Base-by-base conservation (phyloP, 129 eudicot genomes). In the Centrapalus pauciflorus region DNA sequence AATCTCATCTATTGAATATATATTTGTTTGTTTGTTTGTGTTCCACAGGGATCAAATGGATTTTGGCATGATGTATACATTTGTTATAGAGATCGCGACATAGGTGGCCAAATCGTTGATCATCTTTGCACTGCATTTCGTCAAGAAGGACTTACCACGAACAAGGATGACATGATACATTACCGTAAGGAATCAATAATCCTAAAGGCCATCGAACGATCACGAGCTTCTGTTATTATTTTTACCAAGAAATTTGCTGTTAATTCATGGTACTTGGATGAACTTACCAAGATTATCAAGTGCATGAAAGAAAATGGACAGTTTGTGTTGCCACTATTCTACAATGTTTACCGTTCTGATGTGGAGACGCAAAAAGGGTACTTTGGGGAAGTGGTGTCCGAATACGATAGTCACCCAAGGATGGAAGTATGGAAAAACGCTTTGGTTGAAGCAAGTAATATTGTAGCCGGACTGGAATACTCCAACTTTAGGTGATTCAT, bases 181-280 rank as follows among this genome's bases (percentile, higher is more conserved):
- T 23, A 35, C 4, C 27, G 50, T 32, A 21, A 37, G 0, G 49
- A 34, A 13, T 34, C 45, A 11, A 7, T 9, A 34, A 9, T 61
- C 11, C 10, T 61, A 21, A 34, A 20, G 45, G 66, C 50, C 7
- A 61, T 61, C 19, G 49, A 61, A 37, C 27, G 29, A 1, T 34
- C 66, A 37, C 27, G 49, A 9, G 2, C 33, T 16, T 61, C 6
- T 8, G 17, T 61, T 37, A 23, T 34, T 16, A 37, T 61, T 20
- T 61, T 61, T 14, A 32, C 66, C 27, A 34, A 61, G 23, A 34
- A 61, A 12, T 34, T 34, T 34, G 66, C 49, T 5, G 19, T 21
- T 14, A 55, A 61, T 7, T 28, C 48, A 52, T 69, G 74, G 74
- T 55, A 61, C 50, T 51, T 69, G 32, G 66, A 69, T n/a, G 66